Conservation (phyloP, 768 basidiomycete genomes). For the Suillus decipiens region DNA sequence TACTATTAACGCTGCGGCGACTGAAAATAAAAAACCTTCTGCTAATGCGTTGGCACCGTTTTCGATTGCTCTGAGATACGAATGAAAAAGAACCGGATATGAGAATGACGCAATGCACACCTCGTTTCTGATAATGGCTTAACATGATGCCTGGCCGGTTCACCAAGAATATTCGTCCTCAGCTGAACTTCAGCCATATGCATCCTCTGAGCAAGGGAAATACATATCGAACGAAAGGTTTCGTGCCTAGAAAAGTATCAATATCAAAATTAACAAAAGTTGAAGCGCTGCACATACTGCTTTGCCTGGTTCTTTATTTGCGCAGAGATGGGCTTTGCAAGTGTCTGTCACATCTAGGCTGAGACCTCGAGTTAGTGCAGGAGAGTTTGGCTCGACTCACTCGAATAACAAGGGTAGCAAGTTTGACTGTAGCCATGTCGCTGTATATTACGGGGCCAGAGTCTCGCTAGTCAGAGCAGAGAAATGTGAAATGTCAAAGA, state of each 20-base stretch:
- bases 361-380: not conserved
- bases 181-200: conserved; percentile 73
- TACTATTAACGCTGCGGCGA: conserved; percentile 72
- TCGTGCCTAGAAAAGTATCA: conserved; percentile 53
- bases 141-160: conserved; percentile 63
- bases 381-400: conserved; percentile 42
- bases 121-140: conserved; percentile 77
- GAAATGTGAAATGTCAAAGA: not conserved
- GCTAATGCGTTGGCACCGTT: conserved; percentile 84
- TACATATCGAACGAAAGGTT: conserved; percentile 67
- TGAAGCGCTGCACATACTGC: conserved; percentile 48
- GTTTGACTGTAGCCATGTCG: conserved; percentile 70
- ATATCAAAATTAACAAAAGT: not conserved
- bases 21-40: conserved; percentile 81
- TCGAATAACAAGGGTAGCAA: conserved; percentile 73
- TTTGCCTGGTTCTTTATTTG: conserved; percentile 70
- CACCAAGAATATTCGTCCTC: conserved; percentile 76
- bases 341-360: conserved; percentile 48
- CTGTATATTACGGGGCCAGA: not conserved
- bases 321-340: conserved; percentile 79
- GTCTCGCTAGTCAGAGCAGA: not conserved
- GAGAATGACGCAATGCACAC: conserved; percentile 38
- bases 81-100: not conserved
- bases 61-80: conserved; percentile 69
- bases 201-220: conserved; percentile 74